Base-by-base conservation (phyloP, 176 grass and related monocot genomes). In the Phoenix dactylifera region DNA sequence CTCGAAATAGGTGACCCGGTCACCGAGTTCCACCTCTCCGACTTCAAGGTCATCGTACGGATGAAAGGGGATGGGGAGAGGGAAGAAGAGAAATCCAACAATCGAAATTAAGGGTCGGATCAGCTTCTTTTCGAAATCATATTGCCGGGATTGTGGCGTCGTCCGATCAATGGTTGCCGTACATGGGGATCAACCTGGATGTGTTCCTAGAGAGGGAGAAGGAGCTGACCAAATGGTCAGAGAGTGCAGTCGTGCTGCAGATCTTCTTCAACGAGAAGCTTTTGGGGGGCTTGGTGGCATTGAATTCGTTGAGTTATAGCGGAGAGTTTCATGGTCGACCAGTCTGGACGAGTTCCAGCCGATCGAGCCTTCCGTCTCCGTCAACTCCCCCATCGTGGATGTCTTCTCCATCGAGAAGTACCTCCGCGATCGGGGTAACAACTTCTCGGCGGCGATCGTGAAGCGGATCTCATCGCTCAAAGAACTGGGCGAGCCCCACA, bases 241-340 rank as follows among this genome's bases (percentile, higher is more conserved):
- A 81, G 23, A 78, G 66, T 12, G 51, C 57, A 10, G 78, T 74
- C 25, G 84, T 92, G 17, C 93, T 87, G 0, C 87, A 88, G 72
- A 98, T 98, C 66, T 98, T 98, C 77, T 68, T 98, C 10, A 98
- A 98, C 69, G 93, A 98, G 23, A 98, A 88, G 58, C 84, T 88
- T 56, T 69, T 98, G 0, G 93, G 93, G 17, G 87, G 87, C 0
- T 63, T 98, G 59, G 87, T 98, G 4, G 93, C 81, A 55, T 66
- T 98, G 64, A 98, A 98, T 77, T 98, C 93, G 51, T 65, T 92
- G 32, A 73, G 93, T 32, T 92, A 98, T 73, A 83, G 84, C 57
- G 79, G 93, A 18, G 79, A 98, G 66, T 86, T 98, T 72, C 20
- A 20, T 20, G 50, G 7, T 67, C 64, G 6, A 55, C 49, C 16